These are phyloP conservation scores for Apiospora kogelbergensis DNA, from an alignment of 2,329 filamentous ascomycete species.

Conservation along the genomic window DNA sequence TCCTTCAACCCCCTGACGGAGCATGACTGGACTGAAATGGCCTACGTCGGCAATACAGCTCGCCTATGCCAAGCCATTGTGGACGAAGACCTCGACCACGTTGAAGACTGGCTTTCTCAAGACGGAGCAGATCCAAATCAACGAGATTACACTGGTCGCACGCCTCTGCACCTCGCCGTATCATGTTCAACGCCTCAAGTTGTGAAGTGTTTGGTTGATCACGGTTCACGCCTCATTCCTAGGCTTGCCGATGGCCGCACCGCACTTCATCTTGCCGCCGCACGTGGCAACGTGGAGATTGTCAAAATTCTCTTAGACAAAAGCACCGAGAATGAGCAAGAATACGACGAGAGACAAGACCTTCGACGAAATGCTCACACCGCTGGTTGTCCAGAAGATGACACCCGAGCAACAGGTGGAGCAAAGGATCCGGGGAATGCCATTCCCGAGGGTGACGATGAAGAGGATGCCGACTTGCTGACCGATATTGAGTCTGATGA, in stretches of 20 bases:
- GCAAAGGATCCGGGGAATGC: slow-evolving; percentile 29
- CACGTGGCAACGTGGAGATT: slow-evolving; percentile 67
- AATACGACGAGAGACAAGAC: slow-evolving; percentile 60
- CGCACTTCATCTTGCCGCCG: slow-evolving; percentile 78
- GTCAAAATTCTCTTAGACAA: slow-evolving; percentile 71
- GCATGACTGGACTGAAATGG: slow-evolving; percentile 88
- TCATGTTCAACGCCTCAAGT: slow-evolving; percentile 68
- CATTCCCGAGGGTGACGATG: slow-evolving; percentile 38
- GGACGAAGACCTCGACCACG: slow-evolving; percentile 67
- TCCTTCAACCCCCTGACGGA: slow-evolving; percentile 80
- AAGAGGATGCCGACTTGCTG: slow-evolving; percentile 21
- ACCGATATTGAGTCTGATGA: slow-evolving; percentile 49
- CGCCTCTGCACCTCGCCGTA: slow-evolving; percentile 75
- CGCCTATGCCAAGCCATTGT: slow-evolving; percentile 80
- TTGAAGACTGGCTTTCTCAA: slow-evolving; percentile 68
- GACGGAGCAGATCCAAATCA: slow-evolving; percentile 70
- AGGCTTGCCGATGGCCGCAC: slow-evolving; percentile 78
- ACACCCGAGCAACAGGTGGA: slow-evolving; percentile 17
- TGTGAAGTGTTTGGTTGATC: slow-evolving; percentile 69
- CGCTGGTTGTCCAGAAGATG: background rate
- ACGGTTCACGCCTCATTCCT: slow-evolving; percentile 70
- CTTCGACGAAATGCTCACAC: slow-evolving; percentile 38
- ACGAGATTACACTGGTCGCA: slow-evolving; percentile 76
- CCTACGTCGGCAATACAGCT: slow-evolving; percentile 78
- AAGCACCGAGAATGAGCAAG: slow-evolving; percentile 72